Evolutionary conservation across 805 yeast genomes (phyloP), one percentile per base, ranked within the genome.

Genomic region (Ogataea degrootiae): DNA sequence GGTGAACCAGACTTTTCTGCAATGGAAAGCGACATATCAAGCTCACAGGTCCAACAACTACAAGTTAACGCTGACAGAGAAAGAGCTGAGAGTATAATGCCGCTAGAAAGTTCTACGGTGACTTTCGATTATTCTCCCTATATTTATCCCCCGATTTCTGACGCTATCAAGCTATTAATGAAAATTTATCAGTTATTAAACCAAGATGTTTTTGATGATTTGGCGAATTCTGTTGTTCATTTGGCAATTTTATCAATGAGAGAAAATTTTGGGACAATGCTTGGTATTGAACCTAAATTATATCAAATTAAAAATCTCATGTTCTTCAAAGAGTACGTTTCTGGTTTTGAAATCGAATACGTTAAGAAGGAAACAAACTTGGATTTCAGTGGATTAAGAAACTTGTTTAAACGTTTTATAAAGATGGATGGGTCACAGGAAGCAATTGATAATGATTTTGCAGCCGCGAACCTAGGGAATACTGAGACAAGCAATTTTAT

Each of bases 151-250:
- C 96, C 96, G 1, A 69, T 89, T 41, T 74, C 78, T 4, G 79
- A 78, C 46, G 83, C 96, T 0, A 67, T 90, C 39, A 76, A 83
- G 0, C 67, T 92, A 6, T 68, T 91, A 31, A 82, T 89, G 34
- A 85, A 81, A 60, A 84, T 91, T 21, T 87, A 88, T 60, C 95
- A 87, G 57, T 70, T 90, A 57, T 77, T 92, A 35, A 83, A 84
- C 54, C 81, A 91, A 2, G 69, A 76, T 12, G 86, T 89, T 2
- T 92, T 91, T 67, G 96, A 89, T 62, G 96, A 88, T 59, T 68
- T 91, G 53, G 96, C 97, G 0, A 96, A 89, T 62, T 80, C 85
- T 47, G 82, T 89, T 44, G 86, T 92, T 4, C 96, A 87, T 60
- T 77, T 85, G 39, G 83, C 94, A 56, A 77, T 89, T 35, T 58